These are phyloP conservation scores for Macrolepiota dolichaula DNA, from an alignment of 768 basidiomycete genomes.

Conservation along the genomic window DNA sequence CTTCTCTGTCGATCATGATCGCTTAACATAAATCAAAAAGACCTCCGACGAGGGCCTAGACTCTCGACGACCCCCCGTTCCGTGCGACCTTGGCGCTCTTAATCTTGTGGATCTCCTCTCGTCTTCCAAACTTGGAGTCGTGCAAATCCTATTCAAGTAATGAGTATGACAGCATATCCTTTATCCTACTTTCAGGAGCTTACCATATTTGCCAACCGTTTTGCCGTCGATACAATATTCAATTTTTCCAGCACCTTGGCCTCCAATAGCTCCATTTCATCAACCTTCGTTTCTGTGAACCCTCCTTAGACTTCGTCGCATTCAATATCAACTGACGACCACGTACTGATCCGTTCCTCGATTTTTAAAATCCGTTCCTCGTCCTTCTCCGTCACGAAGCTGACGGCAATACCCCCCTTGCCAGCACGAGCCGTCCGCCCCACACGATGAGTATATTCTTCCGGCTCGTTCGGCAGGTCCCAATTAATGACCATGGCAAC, in stretches of 20 bases:
- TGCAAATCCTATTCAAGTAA: slow-evolving; percentile 61
- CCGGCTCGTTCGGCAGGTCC: slow-evolving; percentile 87
- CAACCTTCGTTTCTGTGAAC: slow-evolving; percentile 65
- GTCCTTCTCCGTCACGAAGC: slow-evolving; percentile 93
- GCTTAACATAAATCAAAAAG: slow-evolving; percentile 3
- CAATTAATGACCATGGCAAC: slow-evolving; percentile 97
- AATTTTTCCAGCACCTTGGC: slow-evolving; percentile 78
- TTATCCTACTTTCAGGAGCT: slow-evolving; percentile 21
- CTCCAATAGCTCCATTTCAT: slow-evolving; percentile 76
- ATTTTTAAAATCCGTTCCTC: slow-evolving; percentile 80
- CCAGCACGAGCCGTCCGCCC: slow-evolving; percentile 92
- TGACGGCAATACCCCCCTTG: slow-evolving; percentile 83
- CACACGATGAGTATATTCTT: slow-evolving; percentile 96
- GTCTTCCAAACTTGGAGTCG: slow-evolving; percentile 84
- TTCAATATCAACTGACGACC: not conserved
- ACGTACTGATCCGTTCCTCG: slow-evolving; percentile 83
- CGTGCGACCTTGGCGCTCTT: slow-evolving; percentile 39
- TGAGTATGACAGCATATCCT: not conserved
- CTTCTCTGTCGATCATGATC: not conserved
- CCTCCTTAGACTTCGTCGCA: not conserved
- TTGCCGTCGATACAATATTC: slow-evolving; percentile 88
- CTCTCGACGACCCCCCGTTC: slow-evolving; percentile 13
- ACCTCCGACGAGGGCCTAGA: slow-evolving; percentile 4
- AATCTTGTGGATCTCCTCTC: slow-evolving; percentile 77
- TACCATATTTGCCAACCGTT: slow-evolving; percentile 93